Evolutionary conservation across 768 basidiomycete genomes (phyloP), one percentile per base, ranked within the genome.

Genomic region (Termitomyces sp.): DNA sequence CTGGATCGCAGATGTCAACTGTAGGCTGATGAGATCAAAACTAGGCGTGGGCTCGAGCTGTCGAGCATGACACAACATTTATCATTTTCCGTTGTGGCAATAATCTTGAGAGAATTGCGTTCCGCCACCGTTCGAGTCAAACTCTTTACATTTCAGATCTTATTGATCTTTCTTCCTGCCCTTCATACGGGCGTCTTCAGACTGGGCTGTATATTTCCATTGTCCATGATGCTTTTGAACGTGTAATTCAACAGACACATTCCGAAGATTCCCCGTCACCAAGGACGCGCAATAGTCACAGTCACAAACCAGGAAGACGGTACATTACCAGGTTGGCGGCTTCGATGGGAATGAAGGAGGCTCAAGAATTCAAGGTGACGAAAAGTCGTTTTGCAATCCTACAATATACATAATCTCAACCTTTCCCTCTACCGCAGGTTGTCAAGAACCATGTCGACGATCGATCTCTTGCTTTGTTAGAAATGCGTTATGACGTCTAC

Each of bases 81-180:
- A 64, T 70, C 5, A 45, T 70, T 14, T 65, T 70, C 14, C 59
- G 61, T 34, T 69, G 66, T 34, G 65, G 69, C 3, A 8, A 43
- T n/a, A 63, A 60, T 20, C 57, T 43, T 51, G 67, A 69, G 55
- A 51, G 56, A 29, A 67, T 67, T 8, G 63, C 46, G 2, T 57
- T 69, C 40, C 68, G 66, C 25, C 63, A 69, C 17, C 68, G 68
- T 31, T 34, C 36, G 15, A 66, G 37, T 10, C 68, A 69, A 47
- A 70, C 66, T 1, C 47, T 70, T 3, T 68, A 57, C 38, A 42
- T 70, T 2, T 69, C 70, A 1, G 56, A 63, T 8, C 60, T 68
- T 1, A 65, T 70, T 32, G 59, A 69, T 48, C 29, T 63, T 12
- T 11, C 43, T 14, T 38, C 48, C 6, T 61, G 61, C 34, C 45